A percentile compares a stretch with the other conserved stretches of the same genome.
These are phyloP conservation scores for Capsella rubella DNA, from an alignment of 441 rosid species.

Conservation along the genomic window DNA sequence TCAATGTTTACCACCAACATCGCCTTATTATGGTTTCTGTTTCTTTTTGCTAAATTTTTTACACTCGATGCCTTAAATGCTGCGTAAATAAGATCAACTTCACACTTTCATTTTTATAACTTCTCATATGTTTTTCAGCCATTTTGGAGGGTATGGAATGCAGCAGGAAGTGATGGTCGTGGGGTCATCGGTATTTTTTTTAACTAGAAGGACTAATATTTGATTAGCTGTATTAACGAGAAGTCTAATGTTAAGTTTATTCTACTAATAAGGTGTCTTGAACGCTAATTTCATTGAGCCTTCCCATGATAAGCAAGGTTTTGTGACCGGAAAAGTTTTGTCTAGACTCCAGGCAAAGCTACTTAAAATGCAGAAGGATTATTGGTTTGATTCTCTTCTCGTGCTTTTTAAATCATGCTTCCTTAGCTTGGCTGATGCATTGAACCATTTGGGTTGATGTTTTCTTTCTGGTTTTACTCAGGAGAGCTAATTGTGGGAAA, in stretches of 20 bases:
- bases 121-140: conserved; percentile 60
- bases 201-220: conserved; percentile 28
- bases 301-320: conserved; percentile 85
- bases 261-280: conserved; percentile 70
- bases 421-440: conserved; percentile 12
- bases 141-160: conserved; percentile 98
- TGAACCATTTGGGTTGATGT: conserved; percentile 10
- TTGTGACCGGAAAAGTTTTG: conserved; percentile 75
- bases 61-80: neutral
- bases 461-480: conserved; percentile 38
- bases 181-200: conserved; percentile 82
- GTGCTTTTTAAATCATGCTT: neutral
- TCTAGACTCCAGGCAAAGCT: conserved; percentile 71
- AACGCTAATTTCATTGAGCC: conserved; percentile 86
- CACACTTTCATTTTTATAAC: neutral
- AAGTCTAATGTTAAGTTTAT: conserved; percentile 35
- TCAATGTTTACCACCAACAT: conserved; percentile 96
- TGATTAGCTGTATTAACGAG: conserved; percentile 11
- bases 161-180: conserved; percentile 94
- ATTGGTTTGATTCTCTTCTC: conserved; percentile 64
- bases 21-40: conserved; percentile 85
- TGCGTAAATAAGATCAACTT: neutral
- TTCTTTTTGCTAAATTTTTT: conserved; percentile 10
- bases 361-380: conserved; percentile 80
- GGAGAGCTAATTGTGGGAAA: conserved; percentile 67